A percentile compares a stretch with the other conserved stretches of the same genome.
These are phyloP conservation scores for Lupinus albus DNA, from an alignment of 306 rosid genomes.

Conservation along the genomic window DNA sequence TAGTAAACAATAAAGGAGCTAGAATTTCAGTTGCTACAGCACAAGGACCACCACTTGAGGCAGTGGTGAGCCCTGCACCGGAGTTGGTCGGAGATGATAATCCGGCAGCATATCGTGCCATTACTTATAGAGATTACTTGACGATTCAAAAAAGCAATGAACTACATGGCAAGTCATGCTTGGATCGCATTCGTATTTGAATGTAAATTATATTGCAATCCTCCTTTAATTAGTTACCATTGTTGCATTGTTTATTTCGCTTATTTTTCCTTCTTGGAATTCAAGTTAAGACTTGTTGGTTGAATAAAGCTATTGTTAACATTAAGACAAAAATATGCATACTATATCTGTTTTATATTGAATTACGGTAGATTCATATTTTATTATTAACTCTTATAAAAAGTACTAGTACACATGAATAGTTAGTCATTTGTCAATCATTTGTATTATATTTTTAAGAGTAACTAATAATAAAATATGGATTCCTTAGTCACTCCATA, in stretches of 20 bases:
- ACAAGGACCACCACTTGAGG: constrained; percentile 58
- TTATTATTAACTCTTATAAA: too few relatives aligned
- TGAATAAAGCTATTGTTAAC: neutral
- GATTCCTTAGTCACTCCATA: too few relatives aligned
- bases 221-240: neutral
- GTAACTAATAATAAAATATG: too few relatives aligned
- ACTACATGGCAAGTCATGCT: constrained; percentile 45
- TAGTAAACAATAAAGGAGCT: constrained; percentile 47
- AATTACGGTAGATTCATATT: too few relatives aligned
- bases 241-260: neutral
- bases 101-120: constrained; percentile 43
- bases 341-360: too few relatives aligned
- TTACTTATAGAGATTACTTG: constrained; percentile 50
- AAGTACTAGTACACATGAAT: too few relatives aligned
- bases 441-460: too few relatives aligned
- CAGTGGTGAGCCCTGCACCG: constrained; percentile 44
- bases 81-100: constrained; percentile 38
- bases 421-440: too few relatives aligned
- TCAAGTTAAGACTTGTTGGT: neutral
- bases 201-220: neutral
- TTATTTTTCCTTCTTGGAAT: neutral
- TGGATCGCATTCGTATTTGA: constrained; percentile 53
- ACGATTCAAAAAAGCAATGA: constrained; percentile 46
- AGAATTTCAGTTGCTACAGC: constrained; percentile 59
- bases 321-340: too few relatives aligned